Evolutionary conservation across 768 basidiomycete species (phyloP), one percentile per base, ranked within the genome.

Genomic region (Kwoniella europaea): DNA sequence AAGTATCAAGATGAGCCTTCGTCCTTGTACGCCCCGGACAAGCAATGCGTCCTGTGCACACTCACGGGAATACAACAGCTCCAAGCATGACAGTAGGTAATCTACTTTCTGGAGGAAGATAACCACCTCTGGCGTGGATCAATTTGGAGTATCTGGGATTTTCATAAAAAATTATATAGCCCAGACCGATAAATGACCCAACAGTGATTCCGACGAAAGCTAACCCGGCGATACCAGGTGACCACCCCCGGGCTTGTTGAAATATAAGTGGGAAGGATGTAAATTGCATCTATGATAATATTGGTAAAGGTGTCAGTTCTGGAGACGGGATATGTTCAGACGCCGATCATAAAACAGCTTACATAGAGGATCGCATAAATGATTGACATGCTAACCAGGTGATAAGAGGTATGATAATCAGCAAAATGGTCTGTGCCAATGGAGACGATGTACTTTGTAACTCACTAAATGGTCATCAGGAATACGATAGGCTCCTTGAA

Each of bases 181-280:
- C n/a, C 16, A 78, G 22, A 7, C 73, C 78, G 52, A 79, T 42
- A 43, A 74, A 56, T 44, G 79, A 74, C 0, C 82, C 80, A 42
- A 82, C 29, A 15, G 82, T 74, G 27, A 84, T 71, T 1, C 80
- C 78, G 20, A 82, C 59, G 75, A 82, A 84, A 24, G 76, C 80
- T 10, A 85, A 78, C 7, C 84, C 85, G 4, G 73, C 78, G 12
- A 83, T 55, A n/a, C 84, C 83, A 1, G 81, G 71, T 0, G 71
- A 73, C 84, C 84, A 86, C 27, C 85, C 85, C 22, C 84, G 79
- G 4, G 67, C 70, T 10, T 73, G 67, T 60, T 80, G 71, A 75
- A 84, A 86, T 35, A 84, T 75, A 50, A 83, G 79, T 3, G 84
- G 83, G 76, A 84, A 84, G 7, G 84, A 83, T n/a, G 68, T 71